These are phyloP conservation scores for Tolypocladium guangdongense DNA, from an alignment of 2,329 filamentous ascomycete species.

Conservation along the genomic window DNA sequence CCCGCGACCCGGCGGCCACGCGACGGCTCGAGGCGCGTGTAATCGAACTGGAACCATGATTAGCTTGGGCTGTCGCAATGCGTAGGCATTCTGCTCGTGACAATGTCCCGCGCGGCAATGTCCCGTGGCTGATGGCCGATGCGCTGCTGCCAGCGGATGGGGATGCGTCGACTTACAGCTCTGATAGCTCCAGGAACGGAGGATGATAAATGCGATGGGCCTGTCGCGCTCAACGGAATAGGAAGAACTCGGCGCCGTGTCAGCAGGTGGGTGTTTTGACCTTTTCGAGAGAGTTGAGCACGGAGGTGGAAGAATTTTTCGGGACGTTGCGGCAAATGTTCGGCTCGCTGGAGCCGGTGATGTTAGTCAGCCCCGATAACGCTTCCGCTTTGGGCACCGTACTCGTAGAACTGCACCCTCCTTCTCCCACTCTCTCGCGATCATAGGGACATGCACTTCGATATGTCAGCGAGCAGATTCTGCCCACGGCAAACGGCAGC, in stretches of 20 bases:
- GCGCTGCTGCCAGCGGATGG: conserved; percentile 1
- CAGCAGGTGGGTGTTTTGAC: conserved; percentile 22
- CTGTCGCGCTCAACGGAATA: conserved; percentile 30
- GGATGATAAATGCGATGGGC: conserved; percentile 33
- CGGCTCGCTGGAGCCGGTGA: neutral
- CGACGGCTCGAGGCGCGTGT: conserved; percentile 3
- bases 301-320: conserved; percentile 27
- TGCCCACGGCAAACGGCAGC: neutral
- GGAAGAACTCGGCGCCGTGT: conserved; percentile 33
- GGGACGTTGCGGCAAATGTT: conserved; percentile 7
- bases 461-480: neutral
- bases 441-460: neutral
- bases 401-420: too few species aligned
- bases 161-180: conserved; percentile 22
- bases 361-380: neutral
- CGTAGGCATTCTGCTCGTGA: conserved; percentile 1
- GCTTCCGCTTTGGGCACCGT: neutral
- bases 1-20: conserved; percentile 2
- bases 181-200: conserved; percentile 21
- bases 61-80: conserved; percentile 6
- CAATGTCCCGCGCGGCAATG: neutral
- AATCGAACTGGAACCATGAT: conserved; percentile 10
- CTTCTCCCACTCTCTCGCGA: too few species aligned
- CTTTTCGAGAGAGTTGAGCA: conserved; percentile 12
- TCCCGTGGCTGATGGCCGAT: conserved; percentile 4